Evolutionary conservation across 148 eudicot genomes (phyloP).

Genomic region (Vaccinium myrtillus): DNA sequence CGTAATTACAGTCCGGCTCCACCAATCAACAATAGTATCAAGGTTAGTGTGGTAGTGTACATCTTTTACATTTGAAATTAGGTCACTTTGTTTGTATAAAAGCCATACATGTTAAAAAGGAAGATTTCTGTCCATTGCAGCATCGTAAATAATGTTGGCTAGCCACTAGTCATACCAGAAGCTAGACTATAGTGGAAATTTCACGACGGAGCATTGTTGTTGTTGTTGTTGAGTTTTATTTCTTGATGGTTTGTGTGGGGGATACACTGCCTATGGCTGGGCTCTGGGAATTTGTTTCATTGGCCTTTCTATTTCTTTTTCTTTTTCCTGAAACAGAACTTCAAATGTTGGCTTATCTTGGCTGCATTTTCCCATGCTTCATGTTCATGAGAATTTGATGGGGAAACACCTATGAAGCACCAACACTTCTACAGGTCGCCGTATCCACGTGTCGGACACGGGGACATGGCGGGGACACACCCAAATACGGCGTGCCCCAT

Average conservation of each 20-base stretch:
- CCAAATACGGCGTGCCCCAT: no score
- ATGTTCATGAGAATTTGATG: background rate
- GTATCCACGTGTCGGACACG: no score
- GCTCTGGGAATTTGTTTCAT: background rate
- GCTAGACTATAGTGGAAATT: background rate
- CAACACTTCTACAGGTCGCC: no score
- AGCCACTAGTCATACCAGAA: background rate
- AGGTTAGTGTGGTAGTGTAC: conserved; percentile 44
- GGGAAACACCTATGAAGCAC: no score
- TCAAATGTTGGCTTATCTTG: background rate
- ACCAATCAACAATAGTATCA: conserved; percentile 86
- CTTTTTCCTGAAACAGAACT: background rate
- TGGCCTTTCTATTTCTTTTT: background rate
- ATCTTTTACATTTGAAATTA: background rate
- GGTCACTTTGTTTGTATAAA: background rate
- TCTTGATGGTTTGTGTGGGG: background rate
- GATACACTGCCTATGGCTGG: background rate
- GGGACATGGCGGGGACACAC: no score
- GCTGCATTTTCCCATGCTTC: background rate
- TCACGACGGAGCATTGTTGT: background rate
- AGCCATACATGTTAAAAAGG: background rate
- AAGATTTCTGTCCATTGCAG: background rate
- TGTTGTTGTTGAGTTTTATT: background rate
- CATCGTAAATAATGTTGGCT: background rate
- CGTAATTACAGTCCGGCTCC: conserved; percentile 79